phyloP scores from a whole-genome alignment of 2,329 filamentous ascomycete species.

The Neofusicoccum umdonicola region DNA sequence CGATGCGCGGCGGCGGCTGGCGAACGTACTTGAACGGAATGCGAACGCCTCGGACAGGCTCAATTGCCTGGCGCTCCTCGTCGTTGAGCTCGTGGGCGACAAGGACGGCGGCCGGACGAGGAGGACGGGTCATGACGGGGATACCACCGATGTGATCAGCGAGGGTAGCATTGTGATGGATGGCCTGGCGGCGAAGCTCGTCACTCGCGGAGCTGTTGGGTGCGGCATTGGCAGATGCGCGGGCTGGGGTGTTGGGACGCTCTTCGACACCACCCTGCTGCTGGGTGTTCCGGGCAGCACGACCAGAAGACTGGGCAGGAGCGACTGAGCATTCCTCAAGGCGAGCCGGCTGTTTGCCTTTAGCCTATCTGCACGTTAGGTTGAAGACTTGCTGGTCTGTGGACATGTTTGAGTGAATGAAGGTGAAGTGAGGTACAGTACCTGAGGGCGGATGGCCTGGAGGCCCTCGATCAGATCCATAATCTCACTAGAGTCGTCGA shows the following conservation, averaged over 20 bases:
- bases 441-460: not conserved
- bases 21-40: too few relatives aligned
- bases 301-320: too few relatives aligned
- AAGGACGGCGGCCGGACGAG: not conserved
- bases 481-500: not conserved
- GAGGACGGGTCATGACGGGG: not conserved
- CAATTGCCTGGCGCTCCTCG: not conserved
- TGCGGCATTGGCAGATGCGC: too few relatives aligned
- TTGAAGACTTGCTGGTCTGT: not conserved
- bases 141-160: not conserved
- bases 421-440: not conserved
- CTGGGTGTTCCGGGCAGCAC: too few relatives aligned
- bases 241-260: too few relatives aligned
- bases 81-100: not conserved
- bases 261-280: too few relatives aligned
- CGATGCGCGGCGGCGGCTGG: not conserved
- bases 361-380: not conserved
- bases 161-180: not conserved
- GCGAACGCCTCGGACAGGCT: too few relatives aligned
- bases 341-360: not conserved
- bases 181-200: not conserved
- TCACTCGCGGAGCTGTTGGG: too few relatives aligned
- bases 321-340: too few relatives aligned
- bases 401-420: not conserved
- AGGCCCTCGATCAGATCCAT: not conserved